A percentile compares a stretch with the other conserved stretches of the same genome.
Conservation (phyloP, 441 rosid genomes). For the Sinapis alba region DNA sequence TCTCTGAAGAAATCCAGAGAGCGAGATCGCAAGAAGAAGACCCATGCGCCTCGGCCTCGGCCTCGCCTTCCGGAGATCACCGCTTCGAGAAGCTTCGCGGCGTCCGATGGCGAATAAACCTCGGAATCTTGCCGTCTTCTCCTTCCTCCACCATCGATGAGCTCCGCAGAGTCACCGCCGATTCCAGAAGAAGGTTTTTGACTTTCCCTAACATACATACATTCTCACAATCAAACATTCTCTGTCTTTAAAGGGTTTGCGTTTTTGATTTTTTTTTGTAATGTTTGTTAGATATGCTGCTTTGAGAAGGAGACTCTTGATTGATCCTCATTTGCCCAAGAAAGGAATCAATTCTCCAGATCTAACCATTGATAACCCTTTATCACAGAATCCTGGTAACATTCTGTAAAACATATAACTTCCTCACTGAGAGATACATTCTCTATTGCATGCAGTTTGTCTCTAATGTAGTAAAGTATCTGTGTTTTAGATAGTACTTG, state of each 20-base stretch:
- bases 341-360: slow-evolving; percentile 64
- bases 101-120: slow-evolving; percentile 87
- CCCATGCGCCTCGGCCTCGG: slow-evolving; percentile 33
- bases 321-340: slow-evolving; percentile 77
- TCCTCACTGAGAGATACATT: slow-evolving; percentile 13
- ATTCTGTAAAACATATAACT: not conserved
- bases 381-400: slow-evolving; percentile 90
- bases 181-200: slow-evolving; percentile 79
- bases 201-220: not conserved
- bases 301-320: slow-evolving; percentile 72
- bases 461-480: not conserved
- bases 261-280: not conserved
- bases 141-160: slow-evolving; percentile 68
- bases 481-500: slow-evolving; percentile 88
- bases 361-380: slow-evolving; percentile 81
- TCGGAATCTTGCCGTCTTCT: slow-evolving; percentile 70
- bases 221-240: not conserved
- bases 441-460: not conserved
- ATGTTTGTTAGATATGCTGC: slow-evolving; percentile 64
- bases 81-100: slow-evolving; percentile 71
- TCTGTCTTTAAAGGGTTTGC: not conserved
- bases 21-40: slow-evolving; percentile 26
- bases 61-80: slow-evolving; percentile 34
- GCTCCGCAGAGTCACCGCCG: slow-evolving; percentile 84
- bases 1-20: slow-evolving; percentile 44